phyloP scores from a whole-genome alignment of 371 early-diverging fungal genomes.

The Saksenaea oblongispora region DNA sequence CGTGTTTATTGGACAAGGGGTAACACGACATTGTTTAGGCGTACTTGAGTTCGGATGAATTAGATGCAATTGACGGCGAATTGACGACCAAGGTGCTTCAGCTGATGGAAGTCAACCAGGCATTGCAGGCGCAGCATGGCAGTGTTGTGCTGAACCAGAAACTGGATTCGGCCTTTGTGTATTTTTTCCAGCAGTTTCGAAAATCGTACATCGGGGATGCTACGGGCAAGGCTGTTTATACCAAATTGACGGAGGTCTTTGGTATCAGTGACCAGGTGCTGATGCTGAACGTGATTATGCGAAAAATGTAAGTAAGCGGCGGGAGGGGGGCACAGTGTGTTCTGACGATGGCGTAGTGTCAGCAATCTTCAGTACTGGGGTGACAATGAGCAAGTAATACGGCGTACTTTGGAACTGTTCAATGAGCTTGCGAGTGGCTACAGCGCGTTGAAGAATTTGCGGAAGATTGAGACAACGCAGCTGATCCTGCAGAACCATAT shows the following conservation, averaged over 20 bases:
- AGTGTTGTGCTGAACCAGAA: slow-evolving; percentile 50
- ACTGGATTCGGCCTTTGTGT: slow-evolving; percentile 76
- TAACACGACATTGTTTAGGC: slow-evolving; percentile 29
- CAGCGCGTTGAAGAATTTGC: slow-evolving; percentile 69
- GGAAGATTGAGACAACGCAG: slow-evolving; percentile 72
- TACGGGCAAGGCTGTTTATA: slow-evolving; percentile 51
- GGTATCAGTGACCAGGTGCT: slow-evolving; percentile 56
- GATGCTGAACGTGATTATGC: slow-evolving; percentile 68
- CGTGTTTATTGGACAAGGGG: not conserved
- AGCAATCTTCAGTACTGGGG: slow-evolving; percentile 31
- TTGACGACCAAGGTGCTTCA: slow-evolving; percentile 61
- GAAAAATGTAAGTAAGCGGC: slow-evolving; percentile 56
- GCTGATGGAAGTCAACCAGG: slow-evolving; percentile 56
- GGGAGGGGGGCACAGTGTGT: not conserved
- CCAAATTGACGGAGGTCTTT: slow-evolving; percentile 49
- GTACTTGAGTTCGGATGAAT: slow-evolving; percentile 63
- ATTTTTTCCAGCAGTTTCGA: slow-evolving; percentile 76
- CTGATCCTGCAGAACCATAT: slow-evolving; percentile 74
- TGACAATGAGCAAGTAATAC: slow-evolving; percentile 22
- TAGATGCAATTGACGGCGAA: slow-evolving; percentile 69
- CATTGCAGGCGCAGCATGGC: slow-evolving; percentile 46
- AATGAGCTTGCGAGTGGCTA: slow-evolving; percentile 83
- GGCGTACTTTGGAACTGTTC: slow-evolving; percentile 61
- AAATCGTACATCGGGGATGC: slow-evolving; percentile 75
- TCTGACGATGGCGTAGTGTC: slow-evolving; percentile 5